Evolutionary conservation across 139 green algal species (phyloP), one percentile per base, ranked within the genome.

Genomic region (Dunaliella primolecta): DNA sequence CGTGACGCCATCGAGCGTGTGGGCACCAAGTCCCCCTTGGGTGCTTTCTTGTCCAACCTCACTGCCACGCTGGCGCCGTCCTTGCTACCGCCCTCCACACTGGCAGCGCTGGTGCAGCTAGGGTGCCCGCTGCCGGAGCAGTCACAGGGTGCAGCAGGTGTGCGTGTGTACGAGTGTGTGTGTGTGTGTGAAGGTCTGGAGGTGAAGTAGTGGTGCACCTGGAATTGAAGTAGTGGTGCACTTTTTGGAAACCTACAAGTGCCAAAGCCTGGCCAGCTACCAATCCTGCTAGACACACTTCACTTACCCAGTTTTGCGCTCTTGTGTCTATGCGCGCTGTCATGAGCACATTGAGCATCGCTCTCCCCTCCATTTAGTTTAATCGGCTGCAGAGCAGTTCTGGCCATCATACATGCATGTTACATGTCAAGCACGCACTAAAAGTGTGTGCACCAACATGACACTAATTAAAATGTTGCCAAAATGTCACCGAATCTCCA

Each of bases 1-100:
- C 91, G 95, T 78, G 94, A 97, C 33, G 84, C 94, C 56, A 83
- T 95, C 76, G 84, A 92, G 81, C 90, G 94, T 15, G 85, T 97
- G 2, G 93, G 93, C 24, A 90, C 87, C 38, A 87, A 89, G 36
- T 90, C 91, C 30, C 81, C 86, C 11, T 72, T 85, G 3, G 91
- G 89, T 30, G 92, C 95, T 3, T 78, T 93, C 3, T 81, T 90
- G 20, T 84, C 84, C 35, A 78, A 71, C 25, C 89, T 96, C 74
- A 85, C 85, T 29, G 36, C 70, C 30, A 81, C 87, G 36, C 81
- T 94, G 20, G 89, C 86, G 7, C 92, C 89, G 75, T 90, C 75
- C 7, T 86, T 97, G 36, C 75, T 97, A 29, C 36, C 90, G 1
- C 84, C 85, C 2, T 84, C 92, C 46, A 81, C 90, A 36, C 32